Evolutionary conservation across 2,329 filamentous ascomycete genomes (phyloP).

Genomic region (Colletotrichum agaves): DNA sequence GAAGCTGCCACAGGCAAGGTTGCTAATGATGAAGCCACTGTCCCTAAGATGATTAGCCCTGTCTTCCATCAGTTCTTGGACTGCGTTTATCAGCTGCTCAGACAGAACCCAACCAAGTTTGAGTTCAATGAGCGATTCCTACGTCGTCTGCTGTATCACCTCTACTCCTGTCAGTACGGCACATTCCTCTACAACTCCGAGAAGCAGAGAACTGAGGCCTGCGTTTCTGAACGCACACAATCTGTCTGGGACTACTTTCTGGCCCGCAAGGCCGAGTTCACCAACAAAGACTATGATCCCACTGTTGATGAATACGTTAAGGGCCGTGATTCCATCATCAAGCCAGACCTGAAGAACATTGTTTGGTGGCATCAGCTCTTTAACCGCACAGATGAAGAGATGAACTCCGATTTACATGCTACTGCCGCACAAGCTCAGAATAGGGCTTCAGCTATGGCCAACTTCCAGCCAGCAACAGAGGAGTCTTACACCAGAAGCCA

Average conservation of each 20-base stretch:
- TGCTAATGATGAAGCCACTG: conserved; percentile 74
- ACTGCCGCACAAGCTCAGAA: conserved; percentile 61
- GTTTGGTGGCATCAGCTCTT: conserved; percentile 95
- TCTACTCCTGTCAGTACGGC: conserved; percentile 96
- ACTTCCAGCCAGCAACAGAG: conserved; percentile 37
- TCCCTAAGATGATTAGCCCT: conserved; percentile 90
- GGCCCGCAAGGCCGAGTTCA: conserved; percentile 80
- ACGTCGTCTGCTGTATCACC: conserved; percentile 87
- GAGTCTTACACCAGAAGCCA: conserved; percentile 41
- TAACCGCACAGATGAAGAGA: conserved; percentile 87
- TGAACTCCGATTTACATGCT: conserved; percentile 78
- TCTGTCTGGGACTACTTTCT: conserved; percentile 98
- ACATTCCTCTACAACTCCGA: conserved; percentile 97
- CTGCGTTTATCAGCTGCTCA: conserved; percentile 88
- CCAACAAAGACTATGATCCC: conserved; percentile 81
- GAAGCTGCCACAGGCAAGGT: conserved; percentile 53
- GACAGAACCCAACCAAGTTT: conserved; percentile 88
- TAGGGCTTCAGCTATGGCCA: conserved; percentile 45
- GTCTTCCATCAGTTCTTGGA: conserved; percentile 99
- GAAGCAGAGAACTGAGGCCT: conserved; percentile 80
- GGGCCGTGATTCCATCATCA: conserved; percentile 84
- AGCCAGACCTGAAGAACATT: conserved; percentile 81
- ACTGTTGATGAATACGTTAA: conserved; percentile 81
- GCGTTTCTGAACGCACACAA: conserved; percentile 76
- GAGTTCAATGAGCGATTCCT: conserved; percentile 97